Percentiles rank a stretch among this genome's conserved stretches.
These are phyloP conservation scores for Calamus simplicifolius DNA, from an alignment of 176 grass and related monocot genomes.

Conservation along the genomic window DNA sequence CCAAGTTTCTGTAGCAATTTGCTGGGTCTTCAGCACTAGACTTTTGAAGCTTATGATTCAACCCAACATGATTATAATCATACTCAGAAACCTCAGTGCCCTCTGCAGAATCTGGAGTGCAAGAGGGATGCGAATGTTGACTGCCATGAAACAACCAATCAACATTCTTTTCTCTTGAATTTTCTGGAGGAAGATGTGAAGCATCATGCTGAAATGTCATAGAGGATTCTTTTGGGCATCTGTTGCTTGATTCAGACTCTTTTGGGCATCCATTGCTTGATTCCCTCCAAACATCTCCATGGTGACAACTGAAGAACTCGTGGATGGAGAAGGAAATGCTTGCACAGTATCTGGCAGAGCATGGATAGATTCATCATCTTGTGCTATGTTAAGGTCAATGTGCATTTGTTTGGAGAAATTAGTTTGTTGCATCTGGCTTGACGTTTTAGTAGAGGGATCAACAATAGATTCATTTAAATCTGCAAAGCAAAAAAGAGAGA, in stretches of 20 bases:
- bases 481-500: conserved; percentile 18
- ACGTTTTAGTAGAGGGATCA: conserved; percentile 20
- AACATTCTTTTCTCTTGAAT: conserved; percentile 13
- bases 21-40: not conserved
- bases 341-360: conserved; percentile 13
- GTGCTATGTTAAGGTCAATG: conserved; percentile 73
- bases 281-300: conserved; percentile 24
- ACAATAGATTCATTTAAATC: conserved; percentile 37
- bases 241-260: conserved; percentile 38
- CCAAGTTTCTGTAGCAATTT: not conserved
- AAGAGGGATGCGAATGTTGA: conserved; percentile 12
- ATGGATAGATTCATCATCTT: conserved; percentile 46
- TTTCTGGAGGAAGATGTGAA: conserved; percentile 22
- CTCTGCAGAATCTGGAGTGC: conserved; percentile 16
- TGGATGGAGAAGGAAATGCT: conserved; percentile 18
- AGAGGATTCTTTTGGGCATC: conserved; percentile 46
- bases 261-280: conserved; percentile 28
- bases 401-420: conserved; percentile 20
- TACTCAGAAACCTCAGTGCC: conserved; percentile 1
- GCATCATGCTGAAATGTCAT: conserved; percentile 17
- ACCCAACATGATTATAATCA: not conserved
- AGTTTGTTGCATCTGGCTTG: conserved; percentile 29
- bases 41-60: not conserved
- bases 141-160: conserved; percentile 12
- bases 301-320: conserved; percentile 21